These are phyloP conservation scores for Microdochium bolleyi DNA, from an alignment of 2,329 filamentous ascomycete species.

Conservation along the genomic window DNA sequence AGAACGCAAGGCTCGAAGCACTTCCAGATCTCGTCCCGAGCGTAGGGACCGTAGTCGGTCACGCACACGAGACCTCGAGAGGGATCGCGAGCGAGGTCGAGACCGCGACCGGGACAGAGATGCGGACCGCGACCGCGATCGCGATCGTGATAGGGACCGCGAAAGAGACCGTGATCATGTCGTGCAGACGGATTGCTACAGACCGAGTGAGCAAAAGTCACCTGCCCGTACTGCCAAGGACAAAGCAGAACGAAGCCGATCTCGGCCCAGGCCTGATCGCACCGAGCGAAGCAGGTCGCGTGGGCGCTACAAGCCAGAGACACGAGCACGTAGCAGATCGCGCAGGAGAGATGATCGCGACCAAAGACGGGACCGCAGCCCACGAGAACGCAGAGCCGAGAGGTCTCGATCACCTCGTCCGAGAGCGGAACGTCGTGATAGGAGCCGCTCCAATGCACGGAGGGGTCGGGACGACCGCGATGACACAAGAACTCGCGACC, in stretches of 20 bases:
- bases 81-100: constrained; percentile 20
- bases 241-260: constrained; percentile 10
- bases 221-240: not conserved
- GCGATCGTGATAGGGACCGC: constrained; percentile 21
- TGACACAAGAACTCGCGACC: constrained; percentile 11
- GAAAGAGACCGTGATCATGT: constrained; percentile 20
- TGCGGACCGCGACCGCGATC: constrained; percentile 4
- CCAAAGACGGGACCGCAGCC: not conserved
- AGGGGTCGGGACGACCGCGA: constrained; percentile 3
- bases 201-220: constrained; percentile 10
- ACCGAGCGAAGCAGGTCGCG: constrained; percentile 18
- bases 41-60: constrained; percentile 27
- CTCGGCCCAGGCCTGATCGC: constrained; percentile 11
- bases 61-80: constrained; percentile 5
- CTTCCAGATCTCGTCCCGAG: constrained; percentile 14
- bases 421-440: constrained; percentile 15
- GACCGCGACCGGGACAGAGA: constrained; percentile 4
- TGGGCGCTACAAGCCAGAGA: constrained; percentile 17
- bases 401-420: constrained; percentile 21
- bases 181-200: constrained; percentile 19
- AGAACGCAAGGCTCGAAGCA: constrained; percentile 16
- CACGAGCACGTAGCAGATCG: constrained; percentile 16
- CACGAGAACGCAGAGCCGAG: constrained; percentile 16
- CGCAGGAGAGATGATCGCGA: constrained; percentile 18
- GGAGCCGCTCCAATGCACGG: constrained; percentile 9